Base-by-base conservation (phyloP, 768 basidiomycete species). In the Tephrocybe sp. region DNA sequence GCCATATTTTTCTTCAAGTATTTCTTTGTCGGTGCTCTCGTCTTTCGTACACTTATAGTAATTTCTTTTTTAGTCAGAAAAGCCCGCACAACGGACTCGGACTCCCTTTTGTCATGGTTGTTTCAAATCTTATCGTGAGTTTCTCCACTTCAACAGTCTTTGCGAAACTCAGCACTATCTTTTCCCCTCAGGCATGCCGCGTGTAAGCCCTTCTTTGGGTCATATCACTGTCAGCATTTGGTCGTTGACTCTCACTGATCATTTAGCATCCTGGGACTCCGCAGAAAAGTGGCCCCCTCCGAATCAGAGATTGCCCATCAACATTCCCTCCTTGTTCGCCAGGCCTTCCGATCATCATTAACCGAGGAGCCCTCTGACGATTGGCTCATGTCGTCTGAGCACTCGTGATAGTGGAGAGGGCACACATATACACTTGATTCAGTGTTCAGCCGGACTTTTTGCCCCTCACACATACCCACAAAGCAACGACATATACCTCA, bases 241-340 rank as follows among this genome's bases (percentile, higher is more conserved):
- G 27, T 4, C 31, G 24, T 34, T 12, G 18, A 23, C 27, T 50
- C 25, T 56, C 37, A 42, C 30, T 42, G 22, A 18, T 16, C 18
- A n/a, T 22, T 44, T 47, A 75, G 73, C 49, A 69, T 75, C 29
- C 60, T 75, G 1, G 66, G 69, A 41, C 62, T 75, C n/a, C 70
- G 72, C n/a, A 59, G 65, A 39, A 65, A 62, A 53, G 68, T 66
- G 18, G 49, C 52, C 2, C 70, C 68, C 23, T 66, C 70, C 6
- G 60, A 66, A 2, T 58, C 64, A 7, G 64, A 70, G 52, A 54
- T 74, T 19, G 56, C 59, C 31, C 58, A 62, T 24, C 61, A 52
- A 33, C 57, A 70, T 48, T 69, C 69, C 1, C 39, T 41, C 19
- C 38, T 71, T 16, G 62, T 71, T 3, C 55, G 61, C 11, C 44